A percentile compares a stretch with the other conserved stretches of the same genome.
Evolutionary conservation across 1,284 basidiomycete species (phyloP).

Genomic region (Trametes sp.): DNA sequence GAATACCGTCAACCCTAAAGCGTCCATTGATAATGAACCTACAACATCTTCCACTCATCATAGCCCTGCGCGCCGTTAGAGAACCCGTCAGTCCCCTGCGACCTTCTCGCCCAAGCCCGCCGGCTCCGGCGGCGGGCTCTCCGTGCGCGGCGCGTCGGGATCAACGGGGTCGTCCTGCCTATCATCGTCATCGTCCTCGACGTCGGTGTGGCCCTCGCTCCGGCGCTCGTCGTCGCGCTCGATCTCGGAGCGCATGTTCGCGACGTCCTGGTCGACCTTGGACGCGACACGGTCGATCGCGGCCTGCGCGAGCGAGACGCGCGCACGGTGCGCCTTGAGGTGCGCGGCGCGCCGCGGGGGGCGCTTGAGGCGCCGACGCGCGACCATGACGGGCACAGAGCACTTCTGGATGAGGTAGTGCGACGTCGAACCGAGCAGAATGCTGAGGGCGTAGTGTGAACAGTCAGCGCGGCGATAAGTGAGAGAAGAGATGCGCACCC

Average conservation of each 20-base stretch:
- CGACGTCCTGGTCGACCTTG: conserved; percentile 77
- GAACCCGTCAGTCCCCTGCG: conserved; percentile 17
- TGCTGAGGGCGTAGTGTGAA: conserved; percentile 63
- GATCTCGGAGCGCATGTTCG: conserved; percentile 74
- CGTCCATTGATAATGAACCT: conserved; percentile 1
- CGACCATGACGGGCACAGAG: conserved; percentile 77
- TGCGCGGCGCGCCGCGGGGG: conserved; percentile 49
- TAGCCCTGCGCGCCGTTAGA: too few relatives aligned
- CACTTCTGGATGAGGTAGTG: conserved; percentile 93
- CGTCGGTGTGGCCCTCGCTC: conserved; percentile 26
- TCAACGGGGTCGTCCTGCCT: conserved; percentile 24
- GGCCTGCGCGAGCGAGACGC: conserved; percentile 83
- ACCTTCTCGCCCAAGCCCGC: conserved; percentile 23
- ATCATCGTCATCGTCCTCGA: conserved; percentile 32
- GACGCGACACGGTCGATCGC: conserved; percentile 82
- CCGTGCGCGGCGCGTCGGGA: conserved; percentile 1
- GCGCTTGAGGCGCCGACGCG: conserved; percentile 63
- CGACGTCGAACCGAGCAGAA: conserved; percentile 95
- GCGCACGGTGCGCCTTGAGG: conserved; percentile 54
- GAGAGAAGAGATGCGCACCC: conserved; percentile 62
- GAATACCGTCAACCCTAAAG: conserved; percentile 3
- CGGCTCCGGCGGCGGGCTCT: conserved; percentile 10
- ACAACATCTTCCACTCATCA: conserved; percentile 2
- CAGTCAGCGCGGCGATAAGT: background rate
- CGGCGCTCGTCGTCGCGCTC: conserved; percentile 59